These are phyloP conservation scores for Magnaporthales sp. DNA, from an alignment of 2,329 filamentous ascomycete species.

Conservation along the genomic window DNA sequence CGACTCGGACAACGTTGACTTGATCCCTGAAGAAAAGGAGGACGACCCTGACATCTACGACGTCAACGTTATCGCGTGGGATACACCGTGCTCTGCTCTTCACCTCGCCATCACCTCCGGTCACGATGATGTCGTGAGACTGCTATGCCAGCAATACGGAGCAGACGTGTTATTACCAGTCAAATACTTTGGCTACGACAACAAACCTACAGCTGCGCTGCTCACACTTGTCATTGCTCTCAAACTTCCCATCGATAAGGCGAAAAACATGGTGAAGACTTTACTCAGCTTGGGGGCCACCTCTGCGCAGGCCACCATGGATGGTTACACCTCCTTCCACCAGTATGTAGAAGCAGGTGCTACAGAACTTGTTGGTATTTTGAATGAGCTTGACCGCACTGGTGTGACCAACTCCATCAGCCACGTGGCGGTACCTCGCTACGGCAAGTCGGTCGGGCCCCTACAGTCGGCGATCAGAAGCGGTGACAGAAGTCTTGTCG, in stretches of 20 bases:
- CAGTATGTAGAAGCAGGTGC: conserved; percentile 48
- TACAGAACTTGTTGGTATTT: conserved; percentile 34
- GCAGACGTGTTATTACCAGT: conserved; percentile 69
- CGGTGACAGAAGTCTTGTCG: conserved; percentile 41
- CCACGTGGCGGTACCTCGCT: conserved; percentile 41
- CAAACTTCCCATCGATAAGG: conserved; percentile 52
- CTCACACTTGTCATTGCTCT: conserved; percentile 63
- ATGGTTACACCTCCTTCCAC: conserved; percentile 57
- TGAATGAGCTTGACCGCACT: conserved; percentile 48
- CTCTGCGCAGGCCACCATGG: conserved; percentile 61
- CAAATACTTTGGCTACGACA: conserved; percentile 48
- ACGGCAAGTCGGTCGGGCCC: conserved; percentile 19
- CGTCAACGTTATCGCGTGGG: conserved; percentile 73
- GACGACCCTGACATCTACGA: conserved; percentile 74
- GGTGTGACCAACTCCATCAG: conserved; percentile 58
- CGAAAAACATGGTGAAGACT: conserved; percentile 53
- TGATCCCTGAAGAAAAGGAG: conserved; percentile 45
- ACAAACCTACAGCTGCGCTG: conserved; percentile 48
- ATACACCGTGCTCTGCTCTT: conserved; percentile 62
- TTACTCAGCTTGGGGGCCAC: conserved; percentile 65
- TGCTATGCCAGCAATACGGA: conserved; percentile 64
- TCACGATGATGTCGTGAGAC: conserved; percentile 58
- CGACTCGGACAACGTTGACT: conserved; percentile 23
- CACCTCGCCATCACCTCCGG: conserved; percentile 73
- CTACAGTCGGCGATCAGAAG: conserved; percentile 50